These are phyloP conservation scores for Apiospora koreana DNA, from an alignment of 2,329 filamentous ascomycete genomes.

Conservation along the genomic window DNA sequence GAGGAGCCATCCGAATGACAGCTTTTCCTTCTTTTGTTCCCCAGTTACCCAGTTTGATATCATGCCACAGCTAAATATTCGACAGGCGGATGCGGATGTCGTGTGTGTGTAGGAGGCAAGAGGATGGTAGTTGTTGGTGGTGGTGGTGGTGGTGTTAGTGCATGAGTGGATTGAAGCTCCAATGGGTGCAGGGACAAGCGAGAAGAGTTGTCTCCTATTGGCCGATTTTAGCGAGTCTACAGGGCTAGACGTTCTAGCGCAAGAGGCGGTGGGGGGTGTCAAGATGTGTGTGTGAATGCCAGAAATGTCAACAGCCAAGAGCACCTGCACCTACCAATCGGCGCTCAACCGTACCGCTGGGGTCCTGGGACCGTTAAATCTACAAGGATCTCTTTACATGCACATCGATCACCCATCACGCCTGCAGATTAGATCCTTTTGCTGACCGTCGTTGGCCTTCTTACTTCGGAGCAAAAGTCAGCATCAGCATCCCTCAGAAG, in stretches of 20 bases:
- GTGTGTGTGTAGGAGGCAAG: too few relatives aligned
- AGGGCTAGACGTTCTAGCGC: not conserved
- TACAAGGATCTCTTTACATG: not conserved
- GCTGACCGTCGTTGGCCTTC: not conserved
- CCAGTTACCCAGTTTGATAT: not conserved
- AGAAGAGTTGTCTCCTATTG: not conserved
- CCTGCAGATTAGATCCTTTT: not conserved
- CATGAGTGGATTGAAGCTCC: not conserved
- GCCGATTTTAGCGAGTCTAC: slow-evolving; percentile 8
- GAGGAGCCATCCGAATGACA: not conserved
- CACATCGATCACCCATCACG: not conserved
- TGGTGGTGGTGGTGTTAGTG: not conserved
- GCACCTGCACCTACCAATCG: not conserved
- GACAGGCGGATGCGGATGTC: not conserved
- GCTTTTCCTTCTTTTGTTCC: not conserved
- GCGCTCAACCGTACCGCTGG: not conserved
- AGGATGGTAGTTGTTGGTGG: not conserved
- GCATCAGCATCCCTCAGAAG: not conserved
- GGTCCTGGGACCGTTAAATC: not conserved
- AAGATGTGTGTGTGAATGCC: not conserved
- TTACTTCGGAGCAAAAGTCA: not conserved
- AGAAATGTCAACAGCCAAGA: too few relatives aligned
- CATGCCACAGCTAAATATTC: not conserved
- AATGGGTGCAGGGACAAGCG: slow-evolving; percentile 5
- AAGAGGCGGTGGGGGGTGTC: not conserved